Base-by-base conservation (phyloP, 768 basidiomycete genomes). In the Ephemerocybe angulata region DNA sequence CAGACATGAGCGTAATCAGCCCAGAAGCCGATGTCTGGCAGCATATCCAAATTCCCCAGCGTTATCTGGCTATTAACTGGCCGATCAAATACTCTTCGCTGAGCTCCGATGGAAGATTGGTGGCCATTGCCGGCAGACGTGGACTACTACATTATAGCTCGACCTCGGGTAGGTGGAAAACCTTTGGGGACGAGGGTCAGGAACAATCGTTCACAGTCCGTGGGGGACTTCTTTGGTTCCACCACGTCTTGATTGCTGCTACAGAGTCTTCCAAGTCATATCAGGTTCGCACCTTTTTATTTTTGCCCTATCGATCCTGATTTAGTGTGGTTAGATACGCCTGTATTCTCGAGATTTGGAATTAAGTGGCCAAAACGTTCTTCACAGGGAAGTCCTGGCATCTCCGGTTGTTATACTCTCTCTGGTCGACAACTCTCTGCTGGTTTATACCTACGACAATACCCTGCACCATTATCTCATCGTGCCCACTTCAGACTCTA, bases 1-100 rank as follows among this genome's bases (percentile, higher is more conserved):
- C 96, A 4, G 95, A 98, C 66, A 88, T 97, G 87, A 96, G 93
- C 65, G 87, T 99, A 54, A 97, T 98, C 64, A 98, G 98, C 65
- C 94, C 95, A 15, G 94, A 96, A 67, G 92, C 92, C 3, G 95
- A 98, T 63, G 95, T 98, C 17, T 98, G 96, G 95, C 93, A 98
- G 62, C 89, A 90, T 71, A 88, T 98, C 43, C 38, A 97, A 93
- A 84, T 98, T 19, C 97, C 97, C 1, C 83, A 88, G 63, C 72
- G 74, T n/a, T 99, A 98, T 70, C 73, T 98, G 40, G 81, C 91
- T 1, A 80, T 84, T 10, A 96, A 98, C 61, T 96, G 95, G 90
- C 97, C 97, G 1, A 86, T 98, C 47, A 85, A 86, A 41, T 97
- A 95, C 66, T 93, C 94, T 5, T 87, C 90, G 3, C 79, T 98